Conservation (phyloP, 2,329 filamentous ascomycete genomes). For the Tolypocladium guangdongense region DNA sequence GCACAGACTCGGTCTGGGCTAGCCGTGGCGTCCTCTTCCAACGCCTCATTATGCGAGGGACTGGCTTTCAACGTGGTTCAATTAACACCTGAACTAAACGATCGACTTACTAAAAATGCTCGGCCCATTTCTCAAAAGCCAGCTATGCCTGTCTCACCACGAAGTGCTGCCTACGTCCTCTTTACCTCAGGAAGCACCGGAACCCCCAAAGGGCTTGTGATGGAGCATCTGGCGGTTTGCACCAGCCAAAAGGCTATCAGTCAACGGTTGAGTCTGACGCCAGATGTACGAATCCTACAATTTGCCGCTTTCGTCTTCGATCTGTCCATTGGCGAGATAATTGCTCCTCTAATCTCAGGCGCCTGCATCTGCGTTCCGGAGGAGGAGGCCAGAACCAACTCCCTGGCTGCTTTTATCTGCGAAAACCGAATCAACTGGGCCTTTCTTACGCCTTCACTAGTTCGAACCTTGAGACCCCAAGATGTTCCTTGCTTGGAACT, state of each 20-base stretch:
- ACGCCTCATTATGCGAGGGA: background rate
- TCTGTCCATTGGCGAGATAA: background rate
- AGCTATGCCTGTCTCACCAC: too few relatives aligned
- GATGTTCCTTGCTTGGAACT: conserved; percentile 1
- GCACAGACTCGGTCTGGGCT: background rate
- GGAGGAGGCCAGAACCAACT: conserved; percentile 1
- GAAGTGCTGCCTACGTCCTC: background rate
- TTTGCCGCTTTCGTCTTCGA: background rate
- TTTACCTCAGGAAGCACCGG: background rate
- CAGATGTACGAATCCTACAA: background rate
- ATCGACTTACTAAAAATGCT: too few relatives aligned
- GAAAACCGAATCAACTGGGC: conserved; percentile 1
- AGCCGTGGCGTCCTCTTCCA: background rate
- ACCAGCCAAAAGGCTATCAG: background rate
- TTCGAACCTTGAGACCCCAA: background rate
- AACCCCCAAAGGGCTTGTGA: background rate
- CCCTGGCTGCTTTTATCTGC: conserved; percentile 1
- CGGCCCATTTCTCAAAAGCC: too few relatives aligned
- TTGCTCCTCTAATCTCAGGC: background rate
- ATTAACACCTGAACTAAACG: too few relatives aligned
- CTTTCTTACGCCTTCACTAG: conserved; percentile 4
- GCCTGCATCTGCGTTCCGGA: background rate
- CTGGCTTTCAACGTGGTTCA: background rate
- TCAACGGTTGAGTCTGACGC: background rate
- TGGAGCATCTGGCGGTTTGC: background rate